Conservation (phyloP, 345 rosid species). For the Mallotus nudiflorus region DNA sequence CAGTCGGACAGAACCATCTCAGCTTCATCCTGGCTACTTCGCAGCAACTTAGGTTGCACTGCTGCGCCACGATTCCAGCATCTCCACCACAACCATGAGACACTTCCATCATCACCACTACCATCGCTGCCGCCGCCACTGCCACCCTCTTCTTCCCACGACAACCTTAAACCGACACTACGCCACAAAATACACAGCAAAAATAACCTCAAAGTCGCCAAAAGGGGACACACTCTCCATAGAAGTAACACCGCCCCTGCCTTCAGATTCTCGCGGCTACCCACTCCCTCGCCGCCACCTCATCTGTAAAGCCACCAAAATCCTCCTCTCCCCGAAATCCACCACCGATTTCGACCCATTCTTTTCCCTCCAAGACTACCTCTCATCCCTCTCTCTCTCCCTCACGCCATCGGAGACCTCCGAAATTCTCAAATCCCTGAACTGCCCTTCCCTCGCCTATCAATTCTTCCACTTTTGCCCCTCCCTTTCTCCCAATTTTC, state of each 20-base stretch:
- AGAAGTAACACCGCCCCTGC: constrained; percentile 60
- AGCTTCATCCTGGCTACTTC: too few relatives aligned
- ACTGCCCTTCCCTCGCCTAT: constrained; percentile 62
- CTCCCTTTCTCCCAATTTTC: constrained; percentile 49
- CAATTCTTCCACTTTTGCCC: constrained; percentile 65
- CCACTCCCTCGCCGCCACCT: constrained; percentile 72
- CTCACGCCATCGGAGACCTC: constrained; percentile 80
- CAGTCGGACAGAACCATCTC: too few relatives aligned
- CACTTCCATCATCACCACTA: neutral
- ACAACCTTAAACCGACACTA: constrained; percentile 37
- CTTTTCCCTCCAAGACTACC: constrained; percentile 50
- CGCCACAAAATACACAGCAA: constrained; percentile 74
- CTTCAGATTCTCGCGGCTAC: constrained; percentile 73
- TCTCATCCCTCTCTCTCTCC: constrained; percentile 56
- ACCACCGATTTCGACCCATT: constrained; percentile 33
- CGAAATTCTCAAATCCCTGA: constrained; percentile 79
- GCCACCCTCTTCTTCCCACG: neutral
- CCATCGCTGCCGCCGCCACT: too few relatives aligned
- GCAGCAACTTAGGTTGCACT: too few relatives aligned
- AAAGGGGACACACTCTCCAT: constrained; percentile 77
- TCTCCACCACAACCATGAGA: neutral
- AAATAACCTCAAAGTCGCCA: constrained; percentile 70
- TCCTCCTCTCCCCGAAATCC: constrained; percentile 33
- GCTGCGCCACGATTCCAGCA: too few relatives aligned
- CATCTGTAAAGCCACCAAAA: constrained; percentile 68